Evolutionary conservation across 768 basidiomycete genomes (phyloP).

Genomic region (Terana coerulea): DNA sequence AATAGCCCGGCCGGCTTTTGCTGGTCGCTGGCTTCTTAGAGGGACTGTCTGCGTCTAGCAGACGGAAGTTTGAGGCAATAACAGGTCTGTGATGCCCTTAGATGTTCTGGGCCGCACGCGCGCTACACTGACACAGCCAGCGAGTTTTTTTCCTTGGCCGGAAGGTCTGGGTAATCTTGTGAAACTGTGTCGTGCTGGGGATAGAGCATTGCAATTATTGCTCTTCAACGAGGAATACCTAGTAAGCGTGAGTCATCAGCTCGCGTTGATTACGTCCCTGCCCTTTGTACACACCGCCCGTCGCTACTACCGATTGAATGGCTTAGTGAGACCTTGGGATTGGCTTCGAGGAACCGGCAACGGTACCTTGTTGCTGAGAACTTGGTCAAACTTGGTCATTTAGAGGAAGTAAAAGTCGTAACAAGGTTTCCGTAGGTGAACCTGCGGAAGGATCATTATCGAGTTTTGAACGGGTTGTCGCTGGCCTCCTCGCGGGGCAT

Average conservation of each 20-base stretch:
- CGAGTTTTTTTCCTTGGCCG: constrained; percentile 75
- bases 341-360: constrained; percentile 58
- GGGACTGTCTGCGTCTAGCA: constrained; percentile 79
- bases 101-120: constrained; percentile 87
- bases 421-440: constrained; percentile 83
- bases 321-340: constrained; percentile 86
- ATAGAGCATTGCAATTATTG: constrained; percentile 91
- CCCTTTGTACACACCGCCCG: constrained; percentile 89
- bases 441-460: constrained; percentile 38
- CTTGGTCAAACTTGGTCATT: constrained; percentile 77
- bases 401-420: constrained; percentile 84
- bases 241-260: constrained; percentile 87
- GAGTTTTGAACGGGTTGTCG: constrained; percentile 12
- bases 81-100: constrained; percentile 91
- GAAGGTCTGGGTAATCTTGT: constrained; percentile 78
- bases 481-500: constrained; percentile 15
- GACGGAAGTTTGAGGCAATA: constrained; percentile 88
- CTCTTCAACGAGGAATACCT: constrained; percentile 90
- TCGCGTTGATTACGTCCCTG: constrained; percentile 88
- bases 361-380: constrained; percentile 48
- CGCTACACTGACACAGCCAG: constrained; percentile 89
- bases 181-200: constrained; percentile 79
- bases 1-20: constrained; percentile 74
- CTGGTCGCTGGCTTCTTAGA: constrained; percentile 81
- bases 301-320: constrained; percentile 90